Evolutionary conservation across 345 rosid species (phyloP).

Genomic region (Populus deltoides): DNA sequence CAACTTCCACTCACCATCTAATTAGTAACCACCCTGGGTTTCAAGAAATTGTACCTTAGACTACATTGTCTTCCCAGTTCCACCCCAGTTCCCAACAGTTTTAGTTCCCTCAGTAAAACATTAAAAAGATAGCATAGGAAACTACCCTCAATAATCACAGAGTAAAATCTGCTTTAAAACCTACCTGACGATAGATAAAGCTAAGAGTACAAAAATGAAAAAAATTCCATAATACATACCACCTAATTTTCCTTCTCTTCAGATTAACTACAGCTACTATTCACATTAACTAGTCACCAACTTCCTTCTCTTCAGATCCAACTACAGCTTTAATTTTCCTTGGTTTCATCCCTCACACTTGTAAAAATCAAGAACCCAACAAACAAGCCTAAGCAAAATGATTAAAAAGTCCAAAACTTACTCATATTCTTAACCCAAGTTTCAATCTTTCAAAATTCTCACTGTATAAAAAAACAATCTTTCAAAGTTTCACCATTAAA

Average conservation of each 20-base stretch:
- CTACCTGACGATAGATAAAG: neutral
- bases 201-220: no score
- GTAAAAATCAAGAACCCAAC: neutral
- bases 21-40: neutral
- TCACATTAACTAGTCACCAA: neutral
- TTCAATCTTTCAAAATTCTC: neutral
- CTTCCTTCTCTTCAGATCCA: neutral
- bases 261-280: no score
- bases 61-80: neutral
- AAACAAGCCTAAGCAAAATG: neutral
- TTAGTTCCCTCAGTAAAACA: neutral
- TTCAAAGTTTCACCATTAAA: neutral
- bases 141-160: neutral
- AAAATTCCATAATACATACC: no score
- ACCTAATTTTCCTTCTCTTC: no score
- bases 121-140: neutral
- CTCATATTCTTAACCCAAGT: neutral
- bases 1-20: neutral
- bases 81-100: neutral
- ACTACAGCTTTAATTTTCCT: neutral
- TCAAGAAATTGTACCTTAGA: neutral
- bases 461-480: neutral
- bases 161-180: neutral
- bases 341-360: neutral
- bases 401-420: neutral